Percentiles rank a stretch among this genome's conserved stretches.
Conservation (phyloP, 2,329 filamentous ascomycete species). For the Ophiocordyceps camponoti-rufipedis region DNA sequence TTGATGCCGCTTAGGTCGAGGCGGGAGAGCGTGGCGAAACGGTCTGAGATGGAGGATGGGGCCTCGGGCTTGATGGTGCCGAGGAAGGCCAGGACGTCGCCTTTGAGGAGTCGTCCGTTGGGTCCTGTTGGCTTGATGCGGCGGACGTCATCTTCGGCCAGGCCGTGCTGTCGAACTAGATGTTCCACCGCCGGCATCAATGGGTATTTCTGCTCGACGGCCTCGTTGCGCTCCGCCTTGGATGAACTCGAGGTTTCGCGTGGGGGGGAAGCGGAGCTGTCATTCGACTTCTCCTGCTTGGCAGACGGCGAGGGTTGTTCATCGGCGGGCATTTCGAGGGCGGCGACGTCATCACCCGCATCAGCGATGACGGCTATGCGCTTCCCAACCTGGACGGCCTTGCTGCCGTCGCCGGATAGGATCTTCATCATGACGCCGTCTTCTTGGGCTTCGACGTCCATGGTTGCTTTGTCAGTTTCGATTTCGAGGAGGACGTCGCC, state of each 20-base stretch:
- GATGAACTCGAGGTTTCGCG: conserved; percentile 28
- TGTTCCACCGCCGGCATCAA: conserved; percentile 70
- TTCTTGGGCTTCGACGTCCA: conserved; percentile 88
- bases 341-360: conserved; percentile 57
- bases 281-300: conserved; percentile 12
- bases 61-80: conserved; percentile 58
- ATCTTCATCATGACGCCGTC: conserved; percentile 80
- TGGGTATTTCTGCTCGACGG: conserved; percentile 45
- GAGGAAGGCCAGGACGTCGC: conserved; percentile 81
- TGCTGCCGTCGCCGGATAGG: conserved; percentile 51
- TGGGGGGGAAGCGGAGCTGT: no score
- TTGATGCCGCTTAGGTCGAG: conserved; percentile 95
- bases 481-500: conserved; percentile 83
- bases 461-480: conserved; percentile 85
- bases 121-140: conserved; percentile 81
- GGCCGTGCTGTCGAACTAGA: conserved; percentile 60
- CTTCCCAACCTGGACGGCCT: conserved; percentile 58
- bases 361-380: conserved; percentile 76
- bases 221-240: conserved; percentile 7
- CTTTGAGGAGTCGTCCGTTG: conserved; percentile 77
- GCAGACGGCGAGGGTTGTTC: conserved; percentile 14
- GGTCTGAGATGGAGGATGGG: conserved; percentile 50
- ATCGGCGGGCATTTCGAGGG: conserved; percentile 59
- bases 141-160: conserved; percentile 56
- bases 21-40: conserved; percentile 58